Base-by-base conservation (phyloP, 2,329 filamentous ascomycete genomes). In the Paecilomyces sp. region DNA sequence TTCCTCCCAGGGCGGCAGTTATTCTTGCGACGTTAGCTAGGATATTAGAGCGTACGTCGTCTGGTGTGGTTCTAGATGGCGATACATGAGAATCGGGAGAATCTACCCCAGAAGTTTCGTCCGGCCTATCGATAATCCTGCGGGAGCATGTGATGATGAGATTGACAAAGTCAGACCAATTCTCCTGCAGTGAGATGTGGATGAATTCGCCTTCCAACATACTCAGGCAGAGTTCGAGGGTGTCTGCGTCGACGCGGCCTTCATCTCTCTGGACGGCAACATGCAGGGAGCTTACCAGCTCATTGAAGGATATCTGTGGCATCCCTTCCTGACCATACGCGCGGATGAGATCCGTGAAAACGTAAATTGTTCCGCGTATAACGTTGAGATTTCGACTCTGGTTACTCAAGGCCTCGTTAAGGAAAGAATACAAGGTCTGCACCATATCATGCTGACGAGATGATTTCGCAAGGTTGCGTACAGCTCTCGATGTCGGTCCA, bases 381-480 rank as follows among this genome's bases (percentile, higher is more conserved):
- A 77, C 70, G 58, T 76, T 76, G 33, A 75, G 62, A 56, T 76
- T 76, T n/a, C 72, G 71, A 34, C 67, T 64, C n/a, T 70, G 60
- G 24, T 74, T 70, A 24, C 66, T 69, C 12, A 69, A 68, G 18
- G 67, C 69, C 36, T 73, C 70, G 56, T 68, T 65, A 34, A 79
- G 61, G 41, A 77, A 76, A 2, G 65, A 64, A 61, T 75, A 66
- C 6, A 78, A 66, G 8, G 65, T 66, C n/a, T 69, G 65, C 31
- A 77, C 63, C 74, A 78, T 76, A 56, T 76, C 69, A n/a, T 60
- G 57, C 56, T 76, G 72, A 57, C 71, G 68, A 28, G 66, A 67
- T 15, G 76, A 77, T 60, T 75, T 77, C 11, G 73, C 74, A 15
- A 78, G 60, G 60, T 73, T 77, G 47, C 76, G 73, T 33, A 77